Conservation (phyloP, 352 stramenopile species). For the Globisporangium middletonii region DNA sequence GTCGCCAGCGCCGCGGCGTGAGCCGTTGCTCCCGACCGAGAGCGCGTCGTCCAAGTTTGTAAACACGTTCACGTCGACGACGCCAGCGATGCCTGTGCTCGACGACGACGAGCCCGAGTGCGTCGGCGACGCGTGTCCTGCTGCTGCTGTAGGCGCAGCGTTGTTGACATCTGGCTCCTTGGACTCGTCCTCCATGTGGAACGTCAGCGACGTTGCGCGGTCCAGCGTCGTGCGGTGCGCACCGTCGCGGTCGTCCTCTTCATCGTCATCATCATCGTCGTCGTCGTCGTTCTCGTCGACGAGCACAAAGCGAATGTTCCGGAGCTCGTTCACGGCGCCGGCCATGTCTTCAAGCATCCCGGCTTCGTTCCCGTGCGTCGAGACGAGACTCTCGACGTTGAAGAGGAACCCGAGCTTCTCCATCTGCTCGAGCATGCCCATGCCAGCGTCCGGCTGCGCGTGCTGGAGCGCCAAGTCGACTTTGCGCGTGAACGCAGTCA, state of each 20-base stretch:
- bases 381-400: slow-evolving; percentile 80
- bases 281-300: slow-evolving; percentile 68
- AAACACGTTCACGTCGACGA: slow-evolving; percentile 82
- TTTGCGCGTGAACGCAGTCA: slow-evolving; percentile 80
- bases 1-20: slow-evolving; percentile 13
- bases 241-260: slow-evolving; percentile 18
- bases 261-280: slow-evolving; percentile 41
- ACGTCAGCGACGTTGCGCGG: slow-evolving; percentile 36
- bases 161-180: slow-evolving; percentile 30
- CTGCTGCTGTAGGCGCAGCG: background rate
- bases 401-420: slow-evolving; percentile 82
- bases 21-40: slow-evolving; percentile 26
- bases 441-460: slow-evolving; percentile 31
- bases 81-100: slow-evolving; percentile 46
- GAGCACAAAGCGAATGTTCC: slow-evolving; percentile 71
- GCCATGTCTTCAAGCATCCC: slow-evolving; percentile 88
- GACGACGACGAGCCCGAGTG: slow-evolving; percentile 25
- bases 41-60: slow-evolving; percentile 69
- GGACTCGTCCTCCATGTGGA: slow-evolving; percentile 63
- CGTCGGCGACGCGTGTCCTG: slow-evolving; percentile 6
- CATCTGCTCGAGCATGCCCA: slow-evolving; percentile 65
- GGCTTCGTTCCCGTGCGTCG: slow-evolving; percentile 82
- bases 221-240: slow-evolving; percentile 13
- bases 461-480: slow-evolving; percentile 71
- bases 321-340: slow-evolving; percentile 74